phyloP scores from a whole-genome alignment of 306 rosid genomes.

The Argentina anserina region DNA sequence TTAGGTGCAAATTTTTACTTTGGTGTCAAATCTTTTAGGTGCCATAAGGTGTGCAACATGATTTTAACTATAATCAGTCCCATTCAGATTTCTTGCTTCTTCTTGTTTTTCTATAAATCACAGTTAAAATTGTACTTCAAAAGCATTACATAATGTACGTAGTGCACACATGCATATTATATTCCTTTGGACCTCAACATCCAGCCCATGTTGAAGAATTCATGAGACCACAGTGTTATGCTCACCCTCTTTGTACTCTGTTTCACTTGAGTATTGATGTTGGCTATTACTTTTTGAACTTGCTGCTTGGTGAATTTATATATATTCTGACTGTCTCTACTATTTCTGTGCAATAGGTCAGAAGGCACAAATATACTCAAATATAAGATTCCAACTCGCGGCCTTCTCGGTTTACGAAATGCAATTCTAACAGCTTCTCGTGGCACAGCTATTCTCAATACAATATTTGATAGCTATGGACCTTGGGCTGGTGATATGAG shows the following conservation, averaged over 20 bases:
- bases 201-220: not conserved
- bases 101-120: not conserved
- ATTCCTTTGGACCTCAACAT: not conserved
- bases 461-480: slow-evolving; percentile 79
- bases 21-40: not conserved
- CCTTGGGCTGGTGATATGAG: slow-evolving; percentile 95
- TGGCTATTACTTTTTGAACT: not conserved
- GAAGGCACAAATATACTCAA: slow-evolving; percentile 81
- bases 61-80: not conserved
- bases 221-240: not conserved
- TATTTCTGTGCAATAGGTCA: slow-evolving; percentile 45
- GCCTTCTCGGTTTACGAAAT: slow-evolving; percentile 91
- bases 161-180: not conserved
- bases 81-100: not conserved
- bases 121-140: not conserved
- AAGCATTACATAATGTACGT: not conserved
- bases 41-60: not conserved
- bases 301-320: not conserved
- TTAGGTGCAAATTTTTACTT: not conserved
- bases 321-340: slow-evolving; percentile 24
- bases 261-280: not conserved
- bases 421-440: slow-evolving; percentile 96
- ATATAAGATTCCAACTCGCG: slow-evolving; percentile 97
- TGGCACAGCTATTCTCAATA: slow-evolving; percentile 95
- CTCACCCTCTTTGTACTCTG: not conserved